phyloP scores from a whole-genome alignment of 148 eudicot species.

The Chenopodium berlandieri region DNA sequence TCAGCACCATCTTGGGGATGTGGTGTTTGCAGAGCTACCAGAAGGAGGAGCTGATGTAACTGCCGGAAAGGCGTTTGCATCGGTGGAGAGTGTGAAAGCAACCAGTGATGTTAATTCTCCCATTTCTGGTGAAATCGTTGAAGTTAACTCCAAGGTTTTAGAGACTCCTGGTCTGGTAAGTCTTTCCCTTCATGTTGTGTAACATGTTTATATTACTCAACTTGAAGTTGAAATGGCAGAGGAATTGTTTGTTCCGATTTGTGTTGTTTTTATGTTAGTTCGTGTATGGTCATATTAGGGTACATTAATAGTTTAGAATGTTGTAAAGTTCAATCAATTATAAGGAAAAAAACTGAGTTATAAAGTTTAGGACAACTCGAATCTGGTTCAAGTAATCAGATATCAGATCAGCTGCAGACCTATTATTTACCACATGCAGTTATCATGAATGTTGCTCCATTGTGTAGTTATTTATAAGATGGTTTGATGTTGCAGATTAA shows the following conservation, averaged over 20 bases:
- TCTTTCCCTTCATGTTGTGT: neutral
- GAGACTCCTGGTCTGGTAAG: slow-evolving; percentile 89
- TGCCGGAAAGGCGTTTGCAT: slow-evolving; percentile 67
- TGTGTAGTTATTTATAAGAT: neutral
- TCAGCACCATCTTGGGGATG: slow-evolving; percentile 88
- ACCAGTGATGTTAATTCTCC: slow-evolving; percentile 90
- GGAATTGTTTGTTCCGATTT: neutral
- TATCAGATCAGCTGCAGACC: neutral
- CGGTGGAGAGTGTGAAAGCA: slow-evolving; percentile 94
- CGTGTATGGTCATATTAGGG: too few species aligned
- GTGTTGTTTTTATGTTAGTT: too few species aligned
- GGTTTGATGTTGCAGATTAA: slow-evolving; percentile 53
- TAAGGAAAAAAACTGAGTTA: too few species aligned
- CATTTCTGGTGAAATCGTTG: slow-evolving; percentile 81
- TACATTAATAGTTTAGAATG: too few species aligned
- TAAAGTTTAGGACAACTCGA: too few species aligned
- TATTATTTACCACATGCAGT: neutral
- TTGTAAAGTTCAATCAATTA: too few species aligned
- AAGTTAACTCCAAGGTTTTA: slow-evolving; percentile 70
- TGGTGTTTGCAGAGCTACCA: slow-evolving; percentile 92
- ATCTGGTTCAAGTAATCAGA: too few species aligned
- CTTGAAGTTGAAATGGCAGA: neutral
- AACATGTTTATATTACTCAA: neutral
- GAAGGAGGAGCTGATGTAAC: slow-evolving; percentile 51
- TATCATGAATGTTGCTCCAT: neutral